Conservation (phyloP, 352 stramenopile species). For the Globisporangium parvum region DNA sequence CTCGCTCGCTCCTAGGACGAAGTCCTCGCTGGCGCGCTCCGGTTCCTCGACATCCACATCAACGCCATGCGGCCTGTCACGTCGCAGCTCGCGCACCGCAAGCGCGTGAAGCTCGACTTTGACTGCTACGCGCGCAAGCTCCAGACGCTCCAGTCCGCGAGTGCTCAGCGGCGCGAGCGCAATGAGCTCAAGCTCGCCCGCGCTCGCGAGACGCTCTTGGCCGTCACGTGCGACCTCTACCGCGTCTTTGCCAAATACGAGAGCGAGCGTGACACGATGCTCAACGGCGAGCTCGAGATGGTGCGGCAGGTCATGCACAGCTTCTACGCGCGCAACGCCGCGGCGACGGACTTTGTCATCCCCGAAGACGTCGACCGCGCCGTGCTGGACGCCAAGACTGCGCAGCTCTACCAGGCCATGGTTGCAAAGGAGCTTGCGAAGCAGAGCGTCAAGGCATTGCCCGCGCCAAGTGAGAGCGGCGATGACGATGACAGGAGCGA, state of each 20-base stretch:
- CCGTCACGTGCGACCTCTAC: conserved; percentile 59
- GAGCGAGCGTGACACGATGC: conserved; percentile 66
- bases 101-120: conserved; percentile 64
- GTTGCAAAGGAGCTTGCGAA: conserved; percentile 40
- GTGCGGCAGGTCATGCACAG: conserved; percentile 75
- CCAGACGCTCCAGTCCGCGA: conserved; percentile 21
- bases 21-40: conserved; percentile 47
- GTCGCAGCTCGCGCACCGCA: conserved; percentile 64
- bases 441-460: conserved; percentile 24
- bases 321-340: conserved; percentile 70
- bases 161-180: conserved; percentile 33
- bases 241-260: conserved; percentile 76
- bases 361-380: conserved; percentile 44
- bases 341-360: conserved; percentile 63
- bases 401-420: conserved; percentile 52
- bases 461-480: not conserved
- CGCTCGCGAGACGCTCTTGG: conserved; percentile 36
- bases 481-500: conserved; percentile 1
- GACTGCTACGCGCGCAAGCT: conserved; percentile 65
- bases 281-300: conserved; percentile 76
- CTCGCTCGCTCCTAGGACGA: conserved; percentile 29
- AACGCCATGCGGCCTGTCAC: conserved; percentile 71
- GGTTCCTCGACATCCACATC: conserved; percentile 70
- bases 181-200: conserved; percentile 52
- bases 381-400: conserved; percentile 32